Conservation (phyloP, 2,329 filamentous ascomycete genomes). For the Colletotrichum viniferum region DNA sequence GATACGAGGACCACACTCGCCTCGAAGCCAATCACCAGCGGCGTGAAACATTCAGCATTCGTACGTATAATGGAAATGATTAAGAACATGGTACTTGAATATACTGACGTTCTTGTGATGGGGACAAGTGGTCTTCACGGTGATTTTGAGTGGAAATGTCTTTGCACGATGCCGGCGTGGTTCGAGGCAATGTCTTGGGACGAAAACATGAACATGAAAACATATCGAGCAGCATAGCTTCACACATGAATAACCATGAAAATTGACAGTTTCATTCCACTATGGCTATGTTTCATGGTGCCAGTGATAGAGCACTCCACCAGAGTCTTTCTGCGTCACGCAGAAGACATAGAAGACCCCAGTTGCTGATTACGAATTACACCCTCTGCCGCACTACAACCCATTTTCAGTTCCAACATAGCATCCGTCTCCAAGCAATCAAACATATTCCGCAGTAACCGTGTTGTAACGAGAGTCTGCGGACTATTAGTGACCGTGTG, state of each 20-base stretch:
- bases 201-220: background rate
- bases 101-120: background rate
- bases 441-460: slow-evolving; percentile 48
- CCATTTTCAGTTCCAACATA: background rate
- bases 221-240: background rate
- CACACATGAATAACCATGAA: background rate
- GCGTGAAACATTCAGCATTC: background rate
- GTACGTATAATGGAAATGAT: accelerated
- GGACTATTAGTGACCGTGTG: slow-evolving; percentile 20
- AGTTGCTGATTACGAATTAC: background rate
- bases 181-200: background rate
- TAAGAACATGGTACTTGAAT: background rate
- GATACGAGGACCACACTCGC: background rate
- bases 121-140: background rate
- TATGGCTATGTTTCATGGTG: background rate
- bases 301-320: background rate
- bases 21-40: background rate
- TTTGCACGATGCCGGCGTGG: background rate
- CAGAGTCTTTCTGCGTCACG: accelerated
- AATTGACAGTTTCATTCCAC: background rate
- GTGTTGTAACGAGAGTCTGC: slow-evolving; percentile 43
- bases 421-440: background rate
- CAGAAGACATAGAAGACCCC: background rate
- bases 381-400: background rate
- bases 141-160: accelerated